phyloP scores from a whole-genome alignment of 805 yeast species.

The Dipodascus albidus region DNA sequence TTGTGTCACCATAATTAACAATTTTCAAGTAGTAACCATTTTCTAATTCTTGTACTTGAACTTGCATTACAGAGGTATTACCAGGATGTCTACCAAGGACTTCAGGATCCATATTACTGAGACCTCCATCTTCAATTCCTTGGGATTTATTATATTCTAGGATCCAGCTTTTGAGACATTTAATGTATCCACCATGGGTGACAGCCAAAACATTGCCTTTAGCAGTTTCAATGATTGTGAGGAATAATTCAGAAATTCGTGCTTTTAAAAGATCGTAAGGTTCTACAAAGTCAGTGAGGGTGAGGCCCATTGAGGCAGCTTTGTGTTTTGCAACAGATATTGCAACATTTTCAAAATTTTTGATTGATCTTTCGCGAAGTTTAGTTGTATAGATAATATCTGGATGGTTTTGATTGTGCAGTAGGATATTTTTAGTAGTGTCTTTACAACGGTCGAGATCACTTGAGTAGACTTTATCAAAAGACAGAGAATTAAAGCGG shows the following conservation, averaged over 20 bases:
- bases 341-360: slow-evolving; percentile 65
- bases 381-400: slow-evolving; percentile 28
- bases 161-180: slow-evolving; percentile 10
- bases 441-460: slow-evolving; percentile 36
- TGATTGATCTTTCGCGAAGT: slow-evolving; percentile 70
- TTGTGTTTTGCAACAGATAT: slow-evolving; percentile 47
- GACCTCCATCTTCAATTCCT: background rate
- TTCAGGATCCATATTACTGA: background rate
- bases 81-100: background rate
- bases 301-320: slow-evolving; percentile 42
- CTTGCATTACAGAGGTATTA: background rate
- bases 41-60: background rate
- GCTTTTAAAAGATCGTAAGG: slow-evolving; percentile 33
- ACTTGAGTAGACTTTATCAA: slow-evolving; percentile 40
- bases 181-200: slow-evolving; percentile 74
- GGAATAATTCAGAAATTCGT: slow-evolving; percentile 26
- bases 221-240: background rate
- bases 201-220: slow-evolving; percentile 35
- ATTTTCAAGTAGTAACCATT: background rate
- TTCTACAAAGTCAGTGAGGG: slow-evolving; percentile 43
- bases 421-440: slow-evolving; percentile 29
- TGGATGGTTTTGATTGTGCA: background rate
- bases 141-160: background rate
- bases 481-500: slow-evolving; percentile 27
- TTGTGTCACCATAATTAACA: background rate